Base-by-base conservation (phyloP, 2,329 filamentous ascomycete species). In the Pseudogymnoascus sp. region DNA sequence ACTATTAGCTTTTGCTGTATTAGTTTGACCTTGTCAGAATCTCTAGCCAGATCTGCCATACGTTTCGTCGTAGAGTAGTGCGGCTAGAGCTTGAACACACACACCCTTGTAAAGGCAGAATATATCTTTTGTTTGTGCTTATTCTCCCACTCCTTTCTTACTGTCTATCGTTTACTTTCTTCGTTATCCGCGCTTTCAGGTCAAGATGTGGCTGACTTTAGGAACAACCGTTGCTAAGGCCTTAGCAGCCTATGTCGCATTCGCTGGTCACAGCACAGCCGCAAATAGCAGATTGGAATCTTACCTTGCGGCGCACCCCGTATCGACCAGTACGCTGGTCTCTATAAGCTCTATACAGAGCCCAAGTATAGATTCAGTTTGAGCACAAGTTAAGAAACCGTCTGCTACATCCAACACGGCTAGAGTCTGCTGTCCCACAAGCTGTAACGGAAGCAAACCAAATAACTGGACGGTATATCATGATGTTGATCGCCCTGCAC, bases 391-490 rank as follows among this genome's bases (percentile, higher is more conserved):
- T 14, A 12, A 36, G 23, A 43, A 43, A 16, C 38, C 4, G 7
- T 42, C 38, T 42, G 38, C 16, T 18, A 42, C 38, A 42, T 42
- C 38, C 2, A 42, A 42, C 3, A 42, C 6, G 11, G 38, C 60
- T 14, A 4, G 31, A 61, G 6, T 21, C 12, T 16, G 14, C 42
- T 66, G 65, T 63, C 65, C 64, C 25, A 42, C 59, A 59, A 25
- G 6, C 25, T 67, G 65, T 23, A 62, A 59, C 34, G 63, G 62
- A 9, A 36, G 28, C 6, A 61, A 64, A 21, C 63, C 63, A 7
- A 59, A 12, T n/a, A 64, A 65, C 14, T 68, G 65, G 66, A 66
- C 63, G 1, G 62, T 66, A 3, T 68, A 68, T 43, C 43, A 65
- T 53, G 46, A 59, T 31, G 46, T 67, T 5, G 60, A 67, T 46